Evolutionary conservation across 495 filamentous ascomycete genomes (phyloP), one percentile per base, ranked within the genome.

Genomic region (Trichocladium uniseriatum): DNA sequence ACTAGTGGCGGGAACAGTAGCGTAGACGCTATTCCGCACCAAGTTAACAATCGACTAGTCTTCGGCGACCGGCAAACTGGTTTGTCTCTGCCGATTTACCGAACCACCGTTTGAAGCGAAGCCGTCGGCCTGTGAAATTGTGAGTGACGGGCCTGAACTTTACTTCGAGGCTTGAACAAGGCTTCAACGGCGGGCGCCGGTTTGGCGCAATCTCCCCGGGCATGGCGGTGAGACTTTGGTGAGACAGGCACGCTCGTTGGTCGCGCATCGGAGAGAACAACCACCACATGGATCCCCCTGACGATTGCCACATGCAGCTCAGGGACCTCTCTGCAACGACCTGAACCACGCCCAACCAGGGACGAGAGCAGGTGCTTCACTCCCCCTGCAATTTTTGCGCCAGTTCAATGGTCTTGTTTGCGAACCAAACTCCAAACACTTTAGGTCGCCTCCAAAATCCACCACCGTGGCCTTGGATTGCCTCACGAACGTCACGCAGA

Each of bases 161-260:
- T n/a, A n/a, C n/a, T n/a, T n/a, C 27, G 27, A 29, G 10, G 27
- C 27, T 29, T 29, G 27, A 29, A 10, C 5, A 29, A 29, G n/a
- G n/a, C 27, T 5, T 29, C 27, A 29, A 29, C 27, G 27, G 27
- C 27, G 27, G 42, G 34, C 42, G 49, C 43, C 50, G 50, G 37
- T 47, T 48, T 53, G 51, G 47, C 51, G 35, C 51, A 48, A 48
- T 53, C 29, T 42, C 32, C 28, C 18, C 29, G 21, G 13, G 42
- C 20, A 32, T 32, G 45, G 44, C 45, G 50, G 43, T 47, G 50
- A 46, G 43, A 41, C 28, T 8, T 34, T 8, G 14, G 22, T 42
- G 21, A 40, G 15, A 9, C 24, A 8, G 8, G 24, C 24, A 27
- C n/a, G n/a, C n/a, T n/a, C n/a, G n/a, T n/a, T n/a, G n/a, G n/a